Conservation (phyloP, 2,329 filamentous ascomycete genomes). For the Phialocephala subalpina region DNA sequence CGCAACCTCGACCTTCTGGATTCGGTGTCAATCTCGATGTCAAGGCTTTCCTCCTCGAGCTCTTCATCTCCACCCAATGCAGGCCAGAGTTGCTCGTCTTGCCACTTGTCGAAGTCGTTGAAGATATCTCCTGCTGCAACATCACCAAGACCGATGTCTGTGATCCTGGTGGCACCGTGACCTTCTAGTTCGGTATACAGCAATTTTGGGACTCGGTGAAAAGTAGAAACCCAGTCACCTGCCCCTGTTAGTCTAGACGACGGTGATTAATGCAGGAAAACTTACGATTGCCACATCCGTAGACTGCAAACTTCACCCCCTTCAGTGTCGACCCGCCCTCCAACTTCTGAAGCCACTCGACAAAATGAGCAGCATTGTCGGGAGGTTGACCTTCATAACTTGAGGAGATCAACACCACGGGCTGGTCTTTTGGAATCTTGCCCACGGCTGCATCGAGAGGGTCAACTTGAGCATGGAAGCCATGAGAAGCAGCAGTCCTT, state of each 20-base stretch:
- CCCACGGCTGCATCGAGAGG: slow-evolving; percentile 68
- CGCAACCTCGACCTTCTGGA: slow-evolving; percentile 51
- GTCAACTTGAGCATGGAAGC: slow-evolving; percentile 61
- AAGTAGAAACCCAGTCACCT: slow-evolving; percentile 66
- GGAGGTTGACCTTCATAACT: slow-evolving; percentile 79
- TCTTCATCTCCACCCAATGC: slow-evolving; percentile 31
- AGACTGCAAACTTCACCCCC: slow-evolving; percentile 70
- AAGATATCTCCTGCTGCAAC: slow-evolving; percentile 64
- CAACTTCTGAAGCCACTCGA: slow-evolving; percentile 65
- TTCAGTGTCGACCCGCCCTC: slow-evolving; percentile 52
- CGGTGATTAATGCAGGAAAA: slow-evolving; percentile 44
- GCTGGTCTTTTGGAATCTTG: slow-evolving; percentile 64
- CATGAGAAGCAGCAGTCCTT: slow-evolving; percentile 62
- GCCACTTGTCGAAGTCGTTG: slow-evolving; percentile 73
- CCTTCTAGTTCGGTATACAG: slow-evolving; percentile 52
- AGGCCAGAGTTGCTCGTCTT: slow-evolving; percentile 64
- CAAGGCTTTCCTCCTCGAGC: slow-evolving; percentile 29
- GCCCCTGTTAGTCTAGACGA: background rate
- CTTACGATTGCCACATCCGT: slow-evolving; percentile 67
- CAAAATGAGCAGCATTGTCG: slow-evolving; percentile 74
- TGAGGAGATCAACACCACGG: slow-evolving; percentile 72
- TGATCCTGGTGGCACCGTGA: slow-evolving; percentile 18
- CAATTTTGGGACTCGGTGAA: slow-evolving; percentile 70
- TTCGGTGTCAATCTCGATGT: slow-evolving; percentile 36
- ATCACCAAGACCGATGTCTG: slow-evolving; percentile 24